phyloP scores from a whole-genome alignment of 192 early-diverging fungal genomes.

The Kickxella alabastrina region DNA sequence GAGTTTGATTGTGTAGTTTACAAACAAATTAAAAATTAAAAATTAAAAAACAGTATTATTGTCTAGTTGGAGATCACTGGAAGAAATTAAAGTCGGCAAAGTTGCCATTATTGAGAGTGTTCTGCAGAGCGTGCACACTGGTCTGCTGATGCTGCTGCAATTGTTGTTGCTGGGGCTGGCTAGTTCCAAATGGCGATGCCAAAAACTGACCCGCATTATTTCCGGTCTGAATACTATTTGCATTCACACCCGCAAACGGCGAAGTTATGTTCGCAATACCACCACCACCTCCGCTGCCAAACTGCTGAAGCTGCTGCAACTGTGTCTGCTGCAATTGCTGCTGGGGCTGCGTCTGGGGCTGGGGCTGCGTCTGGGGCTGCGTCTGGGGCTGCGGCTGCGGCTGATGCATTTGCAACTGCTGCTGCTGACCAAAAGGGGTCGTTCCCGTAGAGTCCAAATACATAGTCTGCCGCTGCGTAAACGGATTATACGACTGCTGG shows the following conservation, averaged over 20 bases:
- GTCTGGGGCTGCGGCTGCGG: no score
- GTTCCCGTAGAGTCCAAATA: conserved; percentile 14
- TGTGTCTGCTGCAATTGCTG: conserved; percentile 4
- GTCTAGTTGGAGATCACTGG: conserved; percentile 5
- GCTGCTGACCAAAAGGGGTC: conserved; percentile 10
- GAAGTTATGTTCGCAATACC: neutral
- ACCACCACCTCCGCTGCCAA: neutral
- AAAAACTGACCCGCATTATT: neutral
- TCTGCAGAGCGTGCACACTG: conserved; percentile 9
- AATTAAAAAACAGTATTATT: neutral
- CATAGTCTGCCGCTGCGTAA: conserved; percentile 51
- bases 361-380: no score
- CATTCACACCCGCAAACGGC: conserved; percentile 6
- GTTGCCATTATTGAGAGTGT: conserved; percentile 24
- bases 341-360: no score
- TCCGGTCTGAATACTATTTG: no score
- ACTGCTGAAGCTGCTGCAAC: neutral
- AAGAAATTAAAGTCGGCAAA: conserved; percentile 50
- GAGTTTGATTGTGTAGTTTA: neutral
- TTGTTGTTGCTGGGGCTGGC: conserved; percentile 1
- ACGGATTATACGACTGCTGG: conserved; percentile 43
- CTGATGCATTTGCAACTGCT: neutral
- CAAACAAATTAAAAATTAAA: neutral
- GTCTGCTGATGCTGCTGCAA: neutral
- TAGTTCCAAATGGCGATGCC: conserved; percentile 2